These are phyloP conservation scores for Fusarium lyarnte DNA, from an alignment of 2,329 filamentous ascomycete species.

Conservation along the genomic window DNA sequence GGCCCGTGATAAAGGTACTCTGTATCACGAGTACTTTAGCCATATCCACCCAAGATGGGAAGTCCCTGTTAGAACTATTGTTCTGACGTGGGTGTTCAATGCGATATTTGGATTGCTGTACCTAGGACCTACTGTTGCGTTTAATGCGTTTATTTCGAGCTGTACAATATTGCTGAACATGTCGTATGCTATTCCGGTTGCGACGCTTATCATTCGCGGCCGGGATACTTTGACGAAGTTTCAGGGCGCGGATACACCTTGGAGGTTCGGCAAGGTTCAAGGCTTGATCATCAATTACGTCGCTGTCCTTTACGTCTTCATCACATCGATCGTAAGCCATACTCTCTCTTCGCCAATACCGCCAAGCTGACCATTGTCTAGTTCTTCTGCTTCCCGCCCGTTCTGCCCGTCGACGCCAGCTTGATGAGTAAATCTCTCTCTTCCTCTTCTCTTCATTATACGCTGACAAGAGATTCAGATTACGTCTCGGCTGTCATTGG, in stretches of 20 bases:
- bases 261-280: constrained; percentile 9
- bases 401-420: constrained; percentile 23
- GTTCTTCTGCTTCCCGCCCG: constrained; percentile 38
- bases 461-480: constrained; percentile 33
- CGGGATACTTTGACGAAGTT: background rate
- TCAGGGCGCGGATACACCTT: constrained; percentile 9
- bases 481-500: constrained; percentile 51
- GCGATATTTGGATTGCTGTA: constrained; percentile 31
- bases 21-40: constrained; percentile 20
- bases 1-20: constrained; percentile 31
- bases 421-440: constrained; percentile 22
- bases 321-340: constrained; percentile 27
- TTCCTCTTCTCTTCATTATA: fast-evolving
- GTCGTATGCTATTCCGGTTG: constrained; percentile 31
- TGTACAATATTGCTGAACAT: constrained; percentile 36
- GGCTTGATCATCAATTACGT: constrained; percentile 24
- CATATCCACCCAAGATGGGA: constrained; percentile 29
- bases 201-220: constrained; percentile 22
- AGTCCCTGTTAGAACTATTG: constrained; percentile 21
- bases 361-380: background rate
- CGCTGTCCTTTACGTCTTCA: constrained; percentile 30
- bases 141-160: constrained; percentile 32
- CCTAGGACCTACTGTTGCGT: constrained; percentile 27
- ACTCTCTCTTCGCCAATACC: fast-evolving
- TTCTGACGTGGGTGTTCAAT: constrained; percentile 28